Base-by-base conservation (phyloP, 2,329 filamentous ascomycete species). In the Fusarium nurragi region DNA sequence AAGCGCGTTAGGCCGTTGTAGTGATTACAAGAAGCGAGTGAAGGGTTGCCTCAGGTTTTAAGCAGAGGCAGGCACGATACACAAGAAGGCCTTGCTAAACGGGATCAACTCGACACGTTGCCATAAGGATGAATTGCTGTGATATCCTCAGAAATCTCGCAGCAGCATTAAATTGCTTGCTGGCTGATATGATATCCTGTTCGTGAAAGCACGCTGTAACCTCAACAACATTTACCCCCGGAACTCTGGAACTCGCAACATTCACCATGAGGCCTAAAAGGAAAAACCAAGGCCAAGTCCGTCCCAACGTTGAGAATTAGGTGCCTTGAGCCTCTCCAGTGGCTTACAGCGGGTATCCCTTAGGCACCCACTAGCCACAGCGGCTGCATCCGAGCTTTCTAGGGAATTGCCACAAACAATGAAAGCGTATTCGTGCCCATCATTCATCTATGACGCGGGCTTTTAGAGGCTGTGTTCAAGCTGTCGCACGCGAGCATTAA, bases 281-380 rank as follows among this genome's bases (percentile, higher is more conserved):
- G 19, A 30, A 54, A 59, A 65, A 54, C 13, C 5, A 23, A 19
- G 38, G 26, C 30, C 39, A 14, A 36, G 44, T 32, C n/a, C 12
- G n/a, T 34, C 16, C 37, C 52, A 39, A 38, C 22, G 47, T 61
- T 61, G 54, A 67, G 61, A 62, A 57, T 63, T 64, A 51, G 21
- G 36, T 46, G n/a, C 18, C 36, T 50, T 55, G 34, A 45, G 40
- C 58, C 23, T 43, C 49, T 54, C 40, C 56, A 70, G 64, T 50
- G 48, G 53, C 54, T 62, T 45, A 56, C 52, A 57, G 55, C 50
- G 65, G 60, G 14, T 30, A 14, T 14, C 26, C 26, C 6, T 30
- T 14, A 7, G 13, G 43, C 19, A 34, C 21, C 30, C 45, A 69
- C 57, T 58, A 71, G 69, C 69, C 69, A 71, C 67, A 72, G 65